Base-by-base conservation (phyloP, 768 basidiomycete genomes). In the Amanita pseudoporphyria region DNA sequence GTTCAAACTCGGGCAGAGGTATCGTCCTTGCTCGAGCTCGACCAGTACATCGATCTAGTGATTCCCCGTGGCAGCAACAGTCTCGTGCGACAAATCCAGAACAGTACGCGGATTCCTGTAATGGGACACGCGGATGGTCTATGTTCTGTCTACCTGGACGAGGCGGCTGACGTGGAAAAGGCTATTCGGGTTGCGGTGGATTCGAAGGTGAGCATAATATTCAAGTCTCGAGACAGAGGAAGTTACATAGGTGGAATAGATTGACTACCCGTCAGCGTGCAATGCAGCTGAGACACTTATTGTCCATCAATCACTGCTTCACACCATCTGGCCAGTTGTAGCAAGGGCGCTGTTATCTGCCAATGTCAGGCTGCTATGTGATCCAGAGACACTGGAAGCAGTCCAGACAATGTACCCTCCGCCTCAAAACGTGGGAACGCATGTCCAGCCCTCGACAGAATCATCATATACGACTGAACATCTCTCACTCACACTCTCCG, bases 111-210 rank as follows among this genome's bases (percentile, higher is more conserved):
- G 52, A 98, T 99, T 53, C 86, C 96, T 2, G 96, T 99, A 38
- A 97, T 99, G 93, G 96, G 96, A 1, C 96, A 99, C 60, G 94
- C 96, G 6, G 96, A 99, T 64, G 96, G 96, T 1, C 69, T 98
- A 7, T 99, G 96, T 64, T 78, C 82, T 16, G 80, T 96, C 5
- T 98, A 84, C 63, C 67, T 99, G 5, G 95, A 99, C 64, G 82
- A 87, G 57, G 71, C 74, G 24, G 94, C 94, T 0, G 78, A 87
- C 56, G 57, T 70, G 33, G 76, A 81, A 51, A 98, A 93, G 63
- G 91, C 94, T 0, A 69, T 84, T 35, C 74, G 91, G 18, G 72
- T 99, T 5, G 81, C 83, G 0, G 68, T 95, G 3, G 96, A 99
- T 62, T 85, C 92, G 22, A 99, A 99, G 76, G 95, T 93, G 56